Base-by-base conservation (phyloP, 1,284 basidiomycete species). In the Cryptococcus sp. region DNA sequence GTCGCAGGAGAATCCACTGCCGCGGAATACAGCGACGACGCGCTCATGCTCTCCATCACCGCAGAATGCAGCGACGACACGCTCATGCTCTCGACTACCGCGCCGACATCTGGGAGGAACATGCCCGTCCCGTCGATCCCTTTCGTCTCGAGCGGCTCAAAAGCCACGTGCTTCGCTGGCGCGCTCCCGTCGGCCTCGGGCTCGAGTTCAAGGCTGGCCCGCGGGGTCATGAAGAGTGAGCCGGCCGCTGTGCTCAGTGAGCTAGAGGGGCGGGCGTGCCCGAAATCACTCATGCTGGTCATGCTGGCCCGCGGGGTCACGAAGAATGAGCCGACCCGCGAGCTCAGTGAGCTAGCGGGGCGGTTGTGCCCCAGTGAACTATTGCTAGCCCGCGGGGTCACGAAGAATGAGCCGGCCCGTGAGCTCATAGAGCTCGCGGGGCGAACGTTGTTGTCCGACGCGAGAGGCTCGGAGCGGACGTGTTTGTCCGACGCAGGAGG, bases 101-200 rank as follows among this genome's bases (percentile, higher is more conserved):
- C 5, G 5, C 43, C 38, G n/a, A 42, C 42, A 20, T 48, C 43
- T 5, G 36, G 12, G 16, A 46, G 18, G 23, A 52, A 55, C 23
- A 55, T 44, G 9, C 56, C 57, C 11, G 58, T 40, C 6, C 62
- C 63, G 37, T 62, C 61, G 11, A 59, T 44, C 28, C 52, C 56
- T 2, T 54, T 15, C 13, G 53, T 55, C 2, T 50, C 33, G 8
- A 58, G 33, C 2, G 59, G 55, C 6, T 60, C 57, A 50, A 65
- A 65, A n/a, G 53, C 58, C 35, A 59, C 60, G 40, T 62, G 63
- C 16, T 51, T 55, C 13, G 20, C 28, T 5, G 44, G 38, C n/a
- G 20, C 20, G 20, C 20, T 21, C 20, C 39, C 33, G 20, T 20
- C 33, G 5, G 33, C 20, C 33, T 18, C 37, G 33, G 12, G 33